These are phyloP conservation scores for Kuraishia ogatae DNA, from an alignment of 805 yeast species.

Conservation along the genomic window DNA sequence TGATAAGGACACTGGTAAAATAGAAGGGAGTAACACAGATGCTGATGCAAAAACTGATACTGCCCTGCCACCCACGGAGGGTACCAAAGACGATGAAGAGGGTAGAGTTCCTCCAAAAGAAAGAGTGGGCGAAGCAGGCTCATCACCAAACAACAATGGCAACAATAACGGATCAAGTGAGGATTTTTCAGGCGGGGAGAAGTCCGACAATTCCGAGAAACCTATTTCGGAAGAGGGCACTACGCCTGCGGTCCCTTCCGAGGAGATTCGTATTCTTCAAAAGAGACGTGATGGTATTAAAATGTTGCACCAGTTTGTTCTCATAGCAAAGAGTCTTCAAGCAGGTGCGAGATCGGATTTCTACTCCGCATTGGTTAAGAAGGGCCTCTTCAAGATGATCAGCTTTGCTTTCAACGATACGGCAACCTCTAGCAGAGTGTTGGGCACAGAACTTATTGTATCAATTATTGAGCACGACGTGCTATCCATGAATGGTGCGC, in stretches of 20 bases:
- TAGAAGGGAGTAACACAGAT: constrained; percentile 3
- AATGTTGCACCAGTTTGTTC: constrained; percentile 71
- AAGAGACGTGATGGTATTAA: constrained; percentile 62
- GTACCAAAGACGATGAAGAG: too few species aligned
- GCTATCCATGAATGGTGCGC: constrained; percentile 34
- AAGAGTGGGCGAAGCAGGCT: too few species aligned
- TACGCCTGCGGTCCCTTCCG: too few species aligned
- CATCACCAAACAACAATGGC: too few species aligned
- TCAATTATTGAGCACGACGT: constrained; percentile 82
- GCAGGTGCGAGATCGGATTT: constrained; percentile 55
- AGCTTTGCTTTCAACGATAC: constrained; percentile 59
- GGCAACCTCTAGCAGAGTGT: constrained; percentile 39
- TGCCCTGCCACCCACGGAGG: too few species aligned
- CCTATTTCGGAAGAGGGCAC: too few species aligned
- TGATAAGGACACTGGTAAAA: constrained; percentile 2
- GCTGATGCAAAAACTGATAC: constrained; percentile 5
- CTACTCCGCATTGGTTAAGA: constrained; percentile 51
- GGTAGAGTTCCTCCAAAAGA: too few species aligned
- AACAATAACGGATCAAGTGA: neutral
- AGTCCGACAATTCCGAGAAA: too few species aligned
- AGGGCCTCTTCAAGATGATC: constrained; percentile 64
- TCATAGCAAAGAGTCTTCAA: constrained; percentile 62
- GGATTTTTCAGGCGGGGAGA: neutral
- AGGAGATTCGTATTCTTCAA: constrained; percentile 7
- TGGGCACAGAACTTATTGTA: constrained; percentile 76